Conservation (phyloP, 78 protist genomes). For the Chrysochromulina tobinii region DNA sequence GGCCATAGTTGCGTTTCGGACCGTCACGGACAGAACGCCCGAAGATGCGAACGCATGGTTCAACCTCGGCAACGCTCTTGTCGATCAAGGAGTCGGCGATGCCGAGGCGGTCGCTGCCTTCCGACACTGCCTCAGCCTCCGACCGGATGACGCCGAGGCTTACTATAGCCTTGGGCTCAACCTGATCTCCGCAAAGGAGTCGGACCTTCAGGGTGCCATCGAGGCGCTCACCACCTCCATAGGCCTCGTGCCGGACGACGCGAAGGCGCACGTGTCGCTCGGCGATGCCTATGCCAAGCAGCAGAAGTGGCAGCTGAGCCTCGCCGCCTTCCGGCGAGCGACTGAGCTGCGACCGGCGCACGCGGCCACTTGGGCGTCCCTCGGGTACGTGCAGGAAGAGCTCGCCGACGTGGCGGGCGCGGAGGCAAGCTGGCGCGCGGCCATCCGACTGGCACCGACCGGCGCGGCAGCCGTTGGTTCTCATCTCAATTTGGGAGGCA, state of each 20-base stretch:
- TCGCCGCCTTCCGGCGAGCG: too few relatives aligned
- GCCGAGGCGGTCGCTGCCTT: too few relatives aligned
- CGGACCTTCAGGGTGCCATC: background rate
- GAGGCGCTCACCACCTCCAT: background rate
- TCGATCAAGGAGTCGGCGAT: background rate
- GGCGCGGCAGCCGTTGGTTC: background rate
- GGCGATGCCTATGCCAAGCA: too few relatives aligned
- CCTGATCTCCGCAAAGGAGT: too few relatives aligned
- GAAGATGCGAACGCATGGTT: background rate
- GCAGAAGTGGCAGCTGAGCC: too few relatives aligned
- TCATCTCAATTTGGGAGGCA: background rate
- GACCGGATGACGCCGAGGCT: too few relatives aligned
- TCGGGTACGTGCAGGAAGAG: background rate
- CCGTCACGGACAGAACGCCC: background rate
- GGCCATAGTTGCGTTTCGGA: background rate
- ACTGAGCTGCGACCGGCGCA: background rate
- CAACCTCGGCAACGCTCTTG: background rate
- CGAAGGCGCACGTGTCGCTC: background rate
- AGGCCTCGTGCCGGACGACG: background rate
- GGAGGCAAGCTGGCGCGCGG: background rate
- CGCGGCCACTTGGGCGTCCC: background rate
- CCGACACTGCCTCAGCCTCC: too few relatives aligned
- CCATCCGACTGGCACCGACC: background rate
- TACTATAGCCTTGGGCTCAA: too few relatives aligned
- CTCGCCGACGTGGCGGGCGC: background rate